Percentiles rank a stretch among this genome's conserved stretches.
These are phyloP conservation scores for Sphagnum contortum DNA, from an alignment of 225 moss, liverwort and hornwort species.

Conservation along the genomic window DNA sequence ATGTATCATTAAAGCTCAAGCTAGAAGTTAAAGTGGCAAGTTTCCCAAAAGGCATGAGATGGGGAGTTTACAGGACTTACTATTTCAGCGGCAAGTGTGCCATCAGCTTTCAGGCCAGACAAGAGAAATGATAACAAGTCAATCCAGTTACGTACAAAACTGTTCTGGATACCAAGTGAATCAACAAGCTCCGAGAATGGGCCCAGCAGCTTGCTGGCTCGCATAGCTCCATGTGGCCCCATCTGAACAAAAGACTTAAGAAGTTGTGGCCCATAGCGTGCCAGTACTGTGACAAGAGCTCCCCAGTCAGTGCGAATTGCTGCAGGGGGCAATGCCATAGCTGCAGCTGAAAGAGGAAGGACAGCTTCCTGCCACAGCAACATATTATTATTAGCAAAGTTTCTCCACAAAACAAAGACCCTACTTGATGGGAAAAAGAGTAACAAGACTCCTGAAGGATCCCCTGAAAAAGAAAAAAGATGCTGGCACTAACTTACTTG, in stretches of 20 bases:
- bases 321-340: slow-evolving; percentile 90
- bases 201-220: slow-evolving; percentile 64
- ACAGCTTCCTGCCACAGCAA: slow-evolving; percentile 47
- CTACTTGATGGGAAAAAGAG: neutral
- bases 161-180: slow-evolving; percentile 46
- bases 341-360: slow-evolving; percentile 65
- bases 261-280: slow-evolving; percentile 64
- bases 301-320: slow-evolving; percentile 84
- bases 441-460: neutral
- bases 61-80: slow-evolving; percentile 16
- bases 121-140: slow-evolving; percentile 80
- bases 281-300: slow-evolving; percentile 57
- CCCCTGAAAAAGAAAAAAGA: too few species aligned
- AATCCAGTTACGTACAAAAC: slow-evolving; percentile 83
- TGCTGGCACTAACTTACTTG: slow-evolving; percentile 35
- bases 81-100: slow-evolving; percentile 89
- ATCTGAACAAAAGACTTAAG: slow-evolving; percentile 43
- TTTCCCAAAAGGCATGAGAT: neutral
- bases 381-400: neutral
- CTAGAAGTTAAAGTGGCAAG: too few species aligned
- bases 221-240: slow-evolving; percentile 54
- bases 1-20: too few species aligned
- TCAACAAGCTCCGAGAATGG: slow-evolving; percentile 83
- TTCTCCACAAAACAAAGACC: neutral
- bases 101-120: slow-evolving; percentile 82